These are phyloP conservation scores for Citrus inodora DNA, from an alignment of 345 rosid genomes.

Conservation along the genomic window DNA sequence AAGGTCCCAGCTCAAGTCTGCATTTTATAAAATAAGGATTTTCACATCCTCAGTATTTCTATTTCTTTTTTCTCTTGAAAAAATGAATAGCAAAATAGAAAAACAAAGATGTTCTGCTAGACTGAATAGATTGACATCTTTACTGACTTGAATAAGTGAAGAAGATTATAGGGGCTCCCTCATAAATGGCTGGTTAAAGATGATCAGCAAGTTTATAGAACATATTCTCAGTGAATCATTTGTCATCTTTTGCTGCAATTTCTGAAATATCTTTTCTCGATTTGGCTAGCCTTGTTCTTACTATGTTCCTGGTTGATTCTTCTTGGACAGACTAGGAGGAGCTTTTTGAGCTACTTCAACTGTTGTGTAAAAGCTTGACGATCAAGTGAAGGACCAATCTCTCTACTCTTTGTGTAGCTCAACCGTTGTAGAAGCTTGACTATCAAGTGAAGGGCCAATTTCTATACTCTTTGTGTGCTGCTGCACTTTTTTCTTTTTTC, in stretches of 20 bases:
- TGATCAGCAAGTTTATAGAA: neutral
- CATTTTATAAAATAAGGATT: neutral
- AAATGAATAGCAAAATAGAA: neutral
- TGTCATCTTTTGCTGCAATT: neutral
- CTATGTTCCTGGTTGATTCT: neutral
- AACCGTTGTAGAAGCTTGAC: constrained; percentile 73
- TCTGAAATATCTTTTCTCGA: neutral
- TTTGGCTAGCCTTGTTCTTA: neutral
- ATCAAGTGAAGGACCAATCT: neutral
- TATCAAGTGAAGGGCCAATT: neutral
- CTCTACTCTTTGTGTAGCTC: constrained; percentile 14
- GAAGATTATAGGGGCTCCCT: neutral
- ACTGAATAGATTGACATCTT: neutral
- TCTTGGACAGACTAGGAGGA: constrained; percentile 55
- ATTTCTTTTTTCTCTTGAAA: too few relatives aligned
- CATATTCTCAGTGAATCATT: neutral
- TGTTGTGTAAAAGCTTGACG: constrained; percentile 72
- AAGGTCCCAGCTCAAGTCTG: neutral
- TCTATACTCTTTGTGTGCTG: neutral
- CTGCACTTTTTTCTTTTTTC: neutral
- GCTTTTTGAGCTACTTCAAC: constrained; percentile 78
- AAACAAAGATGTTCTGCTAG: neutral
- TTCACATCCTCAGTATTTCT: neutral
- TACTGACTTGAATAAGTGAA: neutral
- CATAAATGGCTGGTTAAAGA: neutral